These are phyloP conservation scores for Strigomonas culicis DNA, from an alignment of 208 protist genomes.

Conservation along the genomic window DNA sequence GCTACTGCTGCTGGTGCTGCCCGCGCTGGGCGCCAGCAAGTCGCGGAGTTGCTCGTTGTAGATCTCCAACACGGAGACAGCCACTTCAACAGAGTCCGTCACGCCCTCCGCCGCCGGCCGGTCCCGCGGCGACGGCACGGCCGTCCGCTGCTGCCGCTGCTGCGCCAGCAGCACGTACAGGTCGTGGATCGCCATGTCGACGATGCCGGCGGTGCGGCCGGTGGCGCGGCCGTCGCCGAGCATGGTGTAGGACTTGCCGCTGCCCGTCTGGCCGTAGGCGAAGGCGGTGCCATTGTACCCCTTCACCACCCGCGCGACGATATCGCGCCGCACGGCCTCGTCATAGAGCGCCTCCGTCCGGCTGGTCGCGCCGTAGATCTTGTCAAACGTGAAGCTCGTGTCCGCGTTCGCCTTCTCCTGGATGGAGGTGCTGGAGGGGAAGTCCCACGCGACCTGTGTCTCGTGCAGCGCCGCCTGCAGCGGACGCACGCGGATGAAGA, in stretches of 20 bases:
- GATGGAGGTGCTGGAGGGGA: constrained; percentile 26
- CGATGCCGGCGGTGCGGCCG: constrained; percentile 24
- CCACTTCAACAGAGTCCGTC: constrained; percentile 28
- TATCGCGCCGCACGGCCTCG: constrained; percentile 31
- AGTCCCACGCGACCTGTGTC: constrained; percentile 27
- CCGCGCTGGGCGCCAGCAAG: constrained; percentile 32
- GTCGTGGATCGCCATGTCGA: constrained; percentile 45
- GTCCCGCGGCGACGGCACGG: not conserved
- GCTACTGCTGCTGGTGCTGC: constrained; percentile 11
- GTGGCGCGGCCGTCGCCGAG: constrained; percentile 34
- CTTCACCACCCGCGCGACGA: constrained; percentile 55
- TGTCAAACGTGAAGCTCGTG: constrained; percentile 70
- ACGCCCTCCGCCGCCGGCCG: not conserved
- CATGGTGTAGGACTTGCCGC: constrained; percentile 86
- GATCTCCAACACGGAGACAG: constrained; percentile 69
- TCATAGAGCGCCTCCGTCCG: constrained; percentile 55
- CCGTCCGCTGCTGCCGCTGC: not conserved
- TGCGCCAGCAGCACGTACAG: constrained; percentile 33
- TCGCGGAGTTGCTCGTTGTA: constrained; percentile 88
- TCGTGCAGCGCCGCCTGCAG: constrained; percentile 47
- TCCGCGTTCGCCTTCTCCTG: constrained; percentile 51
- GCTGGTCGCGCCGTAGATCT: constrained; percentile 38
- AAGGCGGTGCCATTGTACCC: constrained; percentile 87
- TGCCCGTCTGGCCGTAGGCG: constrained; percentile 86
- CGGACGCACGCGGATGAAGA: constrained; percentile 64